These are phyloP conservation scores for Epichloe sylvatica DNA, from an alignment of 2,329 filamentous ascomycete genomes.

Conservation along the genomic window DNA sequence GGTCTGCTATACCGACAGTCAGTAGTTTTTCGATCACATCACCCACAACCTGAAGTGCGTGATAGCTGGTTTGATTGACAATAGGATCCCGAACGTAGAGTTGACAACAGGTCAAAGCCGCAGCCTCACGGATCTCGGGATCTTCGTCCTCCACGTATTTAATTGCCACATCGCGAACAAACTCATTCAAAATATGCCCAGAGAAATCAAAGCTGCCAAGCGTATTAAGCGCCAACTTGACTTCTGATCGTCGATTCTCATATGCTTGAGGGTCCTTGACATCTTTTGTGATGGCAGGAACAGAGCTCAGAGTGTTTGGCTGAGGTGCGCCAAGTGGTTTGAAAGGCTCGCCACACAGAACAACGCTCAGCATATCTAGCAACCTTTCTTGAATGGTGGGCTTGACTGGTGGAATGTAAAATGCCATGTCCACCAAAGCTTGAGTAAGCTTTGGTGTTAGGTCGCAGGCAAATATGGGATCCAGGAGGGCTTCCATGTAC, in stretches of 20 bases:
- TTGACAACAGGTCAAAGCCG: slow-evolving; percentile 92
- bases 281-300: slow-evolving; percentile 76
- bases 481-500: slow-evolving; percentile 90
- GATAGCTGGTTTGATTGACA: slow-evolving; percentile 92
- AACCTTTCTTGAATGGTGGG: slow-evolving; percentile 85
- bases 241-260: slow-evolving; percentile 68
- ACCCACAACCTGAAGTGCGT: slow-evolving; percentile 91
- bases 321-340: slow-evolving; percentile 83
- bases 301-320: slow-evolving; percentile 61
- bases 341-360: slow-evolving; percentile 84
- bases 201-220: slow-evolving; percentile 96
- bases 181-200: slow-evolving; percentile 89
- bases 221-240: slow-evolving; percentile 86
- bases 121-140: slow-evolving; percentile 81
- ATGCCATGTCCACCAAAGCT: slow-evolving; percentile 94
- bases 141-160: slow-evolving; percentile 97
- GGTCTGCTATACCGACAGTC: slow-evolving; percentile 87
- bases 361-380: slow-evolving; percentile 86
- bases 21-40: slow-evolving; percentile 96
- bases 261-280: slow-evolving; percentile 72
- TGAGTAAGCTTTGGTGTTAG: slow-evolving; percentile 88
- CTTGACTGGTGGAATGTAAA: slow-evolving; percentile 93
- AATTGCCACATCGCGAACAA: slow-evolving; percentile 94
- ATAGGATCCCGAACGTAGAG: slow-evolving; percentile 94
- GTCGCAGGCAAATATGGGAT: slow-evolving; percentile 94